A percentile compares a stretch with the other conserved stretches of the same genome.
These are phyloP conservation scores for Cucurbita maxima DNA, from an alignment of 306 rosid species.

Conservation along the genomic window DNA sequence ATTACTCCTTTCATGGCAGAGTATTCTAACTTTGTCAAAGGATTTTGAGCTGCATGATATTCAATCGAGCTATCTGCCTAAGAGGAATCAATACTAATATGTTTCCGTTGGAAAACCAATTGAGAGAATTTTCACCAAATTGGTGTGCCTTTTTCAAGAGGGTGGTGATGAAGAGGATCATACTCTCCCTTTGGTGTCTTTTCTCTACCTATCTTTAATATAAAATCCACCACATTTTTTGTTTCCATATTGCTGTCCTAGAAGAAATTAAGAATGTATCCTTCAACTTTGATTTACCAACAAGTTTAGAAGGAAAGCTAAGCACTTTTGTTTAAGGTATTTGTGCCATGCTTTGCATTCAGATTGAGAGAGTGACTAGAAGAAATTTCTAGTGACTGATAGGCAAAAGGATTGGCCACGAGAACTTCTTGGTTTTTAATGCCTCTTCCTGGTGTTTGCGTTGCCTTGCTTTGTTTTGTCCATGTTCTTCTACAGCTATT, in stretches of 20 bases:
- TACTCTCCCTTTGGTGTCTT: background rate
- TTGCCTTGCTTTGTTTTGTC: too few relatives aligned
- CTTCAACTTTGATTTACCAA: too few relatives aligned
- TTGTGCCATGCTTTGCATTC: too few relatives aligned
- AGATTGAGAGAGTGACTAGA: too few relatives aligned
- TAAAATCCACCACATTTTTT: background rate
- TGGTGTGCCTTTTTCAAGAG: background rate
- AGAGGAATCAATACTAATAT: background rate
- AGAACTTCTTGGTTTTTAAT: too few relatives aligned
- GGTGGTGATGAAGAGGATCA: background rate
- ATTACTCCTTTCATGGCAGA: background rate
- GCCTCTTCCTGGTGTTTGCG: too few relatives aligned
- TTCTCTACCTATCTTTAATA: background rate
- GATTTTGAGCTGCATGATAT: background rate
- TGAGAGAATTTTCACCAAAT: background rate
- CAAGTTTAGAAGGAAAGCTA: too few relatives aligned
- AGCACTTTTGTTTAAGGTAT: too few relatives aligned
- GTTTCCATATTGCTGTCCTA: background rate
- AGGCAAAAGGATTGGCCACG: too few relatives aligned
- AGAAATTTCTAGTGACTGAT: too few relatives aligned
- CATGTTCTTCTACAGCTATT: too few relatives aligned
- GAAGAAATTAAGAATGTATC: too few relatives aligned
- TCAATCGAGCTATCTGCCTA: background rate
- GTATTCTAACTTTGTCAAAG: background rate
- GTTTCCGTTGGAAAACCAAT: background rate